Evolutionary conservation across 352 stramenopile genomes (phyloP).

Genomic region (Phytophthora idaei): DNA sequence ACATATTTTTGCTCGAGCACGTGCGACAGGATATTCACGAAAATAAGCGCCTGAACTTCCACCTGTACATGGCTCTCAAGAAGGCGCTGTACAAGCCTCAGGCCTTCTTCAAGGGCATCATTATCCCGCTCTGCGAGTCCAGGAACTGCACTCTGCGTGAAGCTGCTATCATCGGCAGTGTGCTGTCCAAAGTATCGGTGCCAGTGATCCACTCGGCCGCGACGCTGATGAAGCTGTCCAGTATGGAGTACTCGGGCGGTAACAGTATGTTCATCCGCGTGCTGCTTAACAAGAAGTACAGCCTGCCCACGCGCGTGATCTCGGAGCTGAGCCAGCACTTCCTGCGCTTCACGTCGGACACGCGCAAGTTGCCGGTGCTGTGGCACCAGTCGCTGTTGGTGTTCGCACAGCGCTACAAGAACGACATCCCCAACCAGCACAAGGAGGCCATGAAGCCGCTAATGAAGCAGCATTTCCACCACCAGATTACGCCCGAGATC

Average conservation of each 20-base stretch:
- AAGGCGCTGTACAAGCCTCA: constrained; percentile 99
- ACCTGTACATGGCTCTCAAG: constrained; percentile 99
- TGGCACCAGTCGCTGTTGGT: constrained; percentile 99
- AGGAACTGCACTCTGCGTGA: constrained; percentile 97
- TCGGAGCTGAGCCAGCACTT: constrained; percentile 97
- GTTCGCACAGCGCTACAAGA: constrained; percentile 99
- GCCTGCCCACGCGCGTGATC: constrained; percentile 97
- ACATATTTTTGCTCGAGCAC: constrained; percentile 97
- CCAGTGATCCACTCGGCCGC: constrained; percentile 98
- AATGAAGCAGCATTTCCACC: constrained; percentile 91
- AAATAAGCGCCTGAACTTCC: constrained; percentile 99
- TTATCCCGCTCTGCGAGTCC: constrained; percentile 96
- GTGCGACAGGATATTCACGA: constrained; percentile 97
- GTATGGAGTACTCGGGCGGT: constrained; percentile 96
- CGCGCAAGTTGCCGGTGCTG: constrained; percentile 94
- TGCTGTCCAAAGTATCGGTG: constrained; percentile 98
- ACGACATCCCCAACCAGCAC: constrained; percentile 94
- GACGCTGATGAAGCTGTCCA: constrained; percentile 98
- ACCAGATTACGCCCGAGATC: constrained; percentile 99
- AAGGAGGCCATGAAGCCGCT: constrained; percentile 95
- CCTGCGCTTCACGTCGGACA: constrained; percentile 89
- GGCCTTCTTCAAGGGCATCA: constrained; percentile 99
- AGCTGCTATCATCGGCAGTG: constrained; percentile 97
- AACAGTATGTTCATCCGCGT: constrained; percentile 99
- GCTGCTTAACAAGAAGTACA: constrained; percentile 99